Evolutionary conservation across 2,329 filamentous ascomycete genomes (phyloP).

Genomic region (Westerdykella ornata): DNA sequence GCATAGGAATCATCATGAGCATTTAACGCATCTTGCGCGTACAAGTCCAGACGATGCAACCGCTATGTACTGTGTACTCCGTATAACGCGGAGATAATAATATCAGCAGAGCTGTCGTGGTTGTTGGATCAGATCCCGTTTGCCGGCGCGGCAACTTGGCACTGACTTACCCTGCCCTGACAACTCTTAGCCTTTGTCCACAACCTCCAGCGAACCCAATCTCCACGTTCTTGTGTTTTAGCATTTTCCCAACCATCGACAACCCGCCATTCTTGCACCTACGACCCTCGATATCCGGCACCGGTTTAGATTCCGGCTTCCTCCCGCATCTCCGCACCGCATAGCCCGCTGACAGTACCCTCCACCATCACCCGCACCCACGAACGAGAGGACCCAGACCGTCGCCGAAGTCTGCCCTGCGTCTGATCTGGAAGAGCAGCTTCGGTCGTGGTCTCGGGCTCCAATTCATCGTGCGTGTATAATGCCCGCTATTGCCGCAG

Average conservation of each 20-base stretch:
- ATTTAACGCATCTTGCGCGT: too few species aligned
- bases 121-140: constrained; percentile 11
- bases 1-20: too few species aligned
- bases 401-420: constrained; percentile 19
- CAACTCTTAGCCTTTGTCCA: constrained; percentile 16
- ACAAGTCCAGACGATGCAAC: too few species aligned
- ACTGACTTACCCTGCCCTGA: constrained; percentile 6
- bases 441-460: constrained; percentile 27
- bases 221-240: constrained; percentile 1
- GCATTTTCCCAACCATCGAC: constrained; percentile 1
- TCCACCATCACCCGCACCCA: constrained; percentile 4
- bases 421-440: constrained; percentile 19
- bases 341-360: constrained; percentile 13
- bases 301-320: constrained; percentile 1
- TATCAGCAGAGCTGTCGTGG: neutral
- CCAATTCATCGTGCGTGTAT: constrained; percentile 33
- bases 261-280: constrained; percentile 10
- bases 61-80: too few species aligned
- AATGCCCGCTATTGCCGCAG: constrained; percentile 49
- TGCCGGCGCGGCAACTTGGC: constrained; percentile 11
- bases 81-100: too few species aligned
- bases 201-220: constrained; percentile 5
- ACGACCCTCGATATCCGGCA: neutral
- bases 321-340: neutral
- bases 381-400: constrained; percentile 17